Base-by-base conservation (phyloP, 208 protist species). In the Leishmania amazonensis region DNA sequence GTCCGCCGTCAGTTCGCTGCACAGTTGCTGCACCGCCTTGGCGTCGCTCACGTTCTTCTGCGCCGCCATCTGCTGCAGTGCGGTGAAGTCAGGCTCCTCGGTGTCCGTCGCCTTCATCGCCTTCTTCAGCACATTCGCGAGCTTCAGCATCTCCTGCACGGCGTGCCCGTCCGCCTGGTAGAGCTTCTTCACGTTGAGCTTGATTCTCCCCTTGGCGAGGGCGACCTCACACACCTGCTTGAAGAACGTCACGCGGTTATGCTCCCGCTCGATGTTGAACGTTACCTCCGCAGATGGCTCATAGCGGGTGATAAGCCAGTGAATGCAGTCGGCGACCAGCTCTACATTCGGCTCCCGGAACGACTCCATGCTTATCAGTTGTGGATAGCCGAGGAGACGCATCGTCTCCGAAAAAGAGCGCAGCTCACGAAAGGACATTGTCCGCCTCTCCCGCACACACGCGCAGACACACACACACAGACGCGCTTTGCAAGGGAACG, bases 341-440 rank as follows among this genome's bases (percentile, higher is more conserved):
- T 98, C 96, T 31, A 99, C 99, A 79, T 99, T 99, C 28, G 98
- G 98, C 24, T 85, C 94, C n/a, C 97, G 91, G 86, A 99, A 99
- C 24, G 97, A 99, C 75, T 99, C 98, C 90, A 99, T 97, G 78
- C 97, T 99, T 81, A 99, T 98, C 35, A 97, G 91, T n/a, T 93
- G 91, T 0, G 92, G 94, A 82, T 99, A 99, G 38, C 98, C 98
- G 68, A 99, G 91, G 51, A 96, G 87, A 62, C 97, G 92, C 97
- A 99, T 98, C 70, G 97, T 98, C 89, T 99, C 97, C 68, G 97
- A 90, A 78, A 99, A 99, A 81, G 96, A 96, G 62, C 96, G 95
- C 38, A 99, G 81, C 81, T 99, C 97, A 62, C 97, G 94, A 82
- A 96, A 99, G 5, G 96, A 98, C 97, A 99, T 98, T 47, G 42